A percentile compares a stretch with the other conserved stretches of the same genome.
These are phyloP conservation scores for Kwoniella bestiolae DNA, from an alignment of 768 basidiomycete genomes.

Conservation along the genomic window DNA sequence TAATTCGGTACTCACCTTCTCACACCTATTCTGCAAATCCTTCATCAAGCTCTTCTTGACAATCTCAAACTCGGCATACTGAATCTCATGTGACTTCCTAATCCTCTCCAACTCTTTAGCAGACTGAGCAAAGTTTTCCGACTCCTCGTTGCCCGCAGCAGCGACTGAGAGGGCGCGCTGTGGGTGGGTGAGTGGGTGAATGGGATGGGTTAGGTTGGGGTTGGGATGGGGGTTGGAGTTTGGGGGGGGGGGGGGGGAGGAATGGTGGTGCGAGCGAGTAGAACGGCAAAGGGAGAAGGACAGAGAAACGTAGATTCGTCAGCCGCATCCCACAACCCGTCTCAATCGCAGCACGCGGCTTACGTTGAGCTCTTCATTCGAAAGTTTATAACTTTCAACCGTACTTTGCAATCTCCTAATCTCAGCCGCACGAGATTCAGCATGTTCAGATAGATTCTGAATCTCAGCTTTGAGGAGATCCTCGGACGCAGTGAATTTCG, in stretches of 20 bases:
- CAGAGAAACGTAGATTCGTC: too few species aligned
- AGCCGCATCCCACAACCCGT: too few species aligned
- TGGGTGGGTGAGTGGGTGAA: too few species aligned
- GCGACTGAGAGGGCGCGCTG: constrained; percentile 94
- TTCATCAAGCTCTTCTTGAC: constrained; percentile 99
- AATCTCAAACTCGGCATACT: constrained; percentile 96
- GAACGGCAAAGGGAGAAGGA: too few species aligned
- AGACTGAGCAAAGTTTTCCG: constrained; percentile 94
- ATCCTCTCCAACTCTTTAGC: constrained; percentile 96
- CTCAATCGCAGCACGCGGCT: constrained; percentile 36
- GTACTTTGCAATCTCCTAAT: constrained; percentile 79
- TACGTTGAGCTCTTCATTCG: constrained; percentile 98
- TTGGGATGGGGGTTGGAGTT: too few species aligned
- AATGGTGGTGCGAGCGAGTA: too few species aligned
- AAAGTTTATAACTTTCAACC: constrained; percentile 89
- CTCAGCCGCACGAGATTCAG: constrained; percentile 82
- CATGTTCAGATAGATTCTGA: constrained; percentile 81
- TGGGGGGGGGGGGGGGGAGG: too few species aligned
- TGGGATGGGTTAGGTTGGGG: too few species aligned
- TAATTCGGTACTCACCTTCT: constrained; percentile 91
- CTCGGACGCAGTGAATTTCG: constrained; percentile 88
- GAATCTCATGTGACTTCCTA: constrained; percentile 95
- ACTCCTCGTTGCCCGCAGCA: constrained; percentile 94
- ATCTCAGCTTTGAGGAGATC: constrained; percentile 86
- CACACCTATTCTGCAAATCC: constrained; percentile 97